A percentile compares a stretch with the other conserved stretches of the same genome.
These are phyloP conservation scores for Chloris gayana DNA, from an alignment of 176 grass and related monocot species.

Conservation along the genomic window DNA sequence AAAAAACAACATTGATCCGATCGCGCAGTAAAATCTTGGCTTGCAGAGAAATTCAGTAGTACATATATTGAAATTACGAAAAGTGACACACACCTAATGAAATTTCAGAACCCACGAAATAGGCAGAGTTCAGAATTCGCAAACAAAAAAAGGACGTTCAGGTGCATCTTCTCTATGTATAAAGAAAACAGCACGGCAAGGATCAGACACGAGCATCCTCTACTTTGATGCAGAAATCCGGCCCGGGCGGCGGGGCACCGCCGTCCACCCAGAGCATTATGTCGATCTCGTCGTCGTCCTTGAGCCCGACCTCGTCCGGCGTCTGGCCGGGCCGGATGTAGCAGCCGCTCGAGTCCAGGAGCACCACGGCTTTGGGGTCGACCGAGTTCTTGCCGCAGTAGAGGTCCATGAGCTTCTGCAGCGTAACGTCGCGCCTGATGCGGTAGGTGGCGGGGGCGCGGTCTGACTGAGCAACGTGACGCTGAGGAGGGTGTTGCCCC, in stretches of 20 bases:
- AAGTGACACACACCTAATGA: too few relatives aligned
- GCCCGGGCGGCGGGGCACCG: neutral
- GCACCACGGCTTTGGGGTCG: neutral
- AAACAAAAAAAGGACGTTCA: too few relatives aligned
- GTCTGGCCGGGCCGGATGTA: neutral
- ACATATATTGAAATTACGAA: too few relatives aligned
- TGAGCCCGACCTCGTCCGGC: conserved; percentile 1
- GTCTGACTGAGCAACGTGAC: conserved; percentile 29
- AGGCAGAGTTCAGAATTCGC: too few relatives aligned
- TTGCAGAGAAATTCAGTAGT: too few relatives aligned
- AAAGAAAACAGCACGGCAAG: too few relatives aligned
- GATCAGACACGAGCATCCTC: neutral
- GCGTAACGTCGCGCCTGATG: neutral
- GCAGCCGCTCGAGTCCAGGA: neutral
- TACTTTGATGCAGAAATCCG: neutral
- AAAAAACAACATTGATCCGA: too few relatives aligned
- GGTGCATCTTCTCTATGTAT: too few relatives aligned
- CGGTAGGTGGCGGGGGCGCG: too few relatives aligned
- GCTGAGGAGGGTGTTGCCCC: neutral
- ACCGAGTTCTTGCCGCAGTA: conserved; percentile 36
- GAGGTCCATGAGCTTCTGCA: conserved; percentile 3
- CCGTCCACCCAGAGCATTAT: neutral
- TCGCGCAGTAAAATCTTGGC: too few relatives aligned
- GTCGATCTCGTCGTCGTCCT: conserved; percentile 13
- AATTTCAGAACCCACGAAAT: too few relatives aligned